These are phyloP conservation scores for Cytidiella melzeri DNA, from an alignment of 768 basidiomycete genomes.

Conservation along the genomic window DNA sequence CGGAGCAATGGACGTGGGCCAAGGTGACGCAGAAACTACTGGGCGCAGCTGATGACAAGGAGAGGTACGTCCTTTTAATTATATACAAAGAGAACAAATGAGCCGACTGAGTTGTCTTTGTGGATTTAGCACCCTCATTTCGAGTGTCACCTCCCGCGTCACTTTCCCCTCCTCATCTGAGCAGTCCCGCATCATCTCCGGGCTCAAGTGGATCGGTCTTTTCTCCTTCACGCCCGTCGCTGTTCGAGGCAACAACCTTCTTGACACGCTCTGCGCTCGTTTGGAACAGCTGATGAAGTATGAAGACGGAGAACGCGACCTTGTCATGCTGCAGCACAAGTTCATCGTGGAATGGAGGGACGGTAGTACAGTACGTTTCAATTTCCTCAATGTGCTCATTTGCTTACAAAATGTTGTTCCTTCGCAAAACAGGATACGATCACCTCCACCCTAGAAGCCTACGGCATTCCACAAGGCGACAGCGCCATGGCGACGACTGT, in stretches of 20 bases:
- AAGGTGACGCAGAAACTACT: conserved; percentile 74
- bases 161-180: conserved; percentile 70
- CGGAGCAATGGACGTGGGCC: conserved; percentile 59
- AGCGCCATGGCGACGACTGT: conserved; percentile 92
- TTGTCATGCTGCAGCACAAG: conserved; percentile 98
- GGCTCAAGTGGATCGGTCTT: conserved; percentile 89
- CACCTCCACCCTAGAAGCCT: conserved; percentile 88
- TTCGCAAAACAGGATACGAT: conserved; percentile 56
- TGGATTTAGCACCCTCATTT: conserved; percentile 67
- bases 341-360: conserved; percentile 89
- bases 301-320: conserved; percentile 83
- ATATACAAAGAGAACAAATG: not conserved
- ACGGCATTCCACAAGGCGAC: conserved; percentile 72
- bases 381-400: no score
- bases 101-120: not conserved
- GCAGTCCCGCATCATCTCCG: conserved; percentile 74
- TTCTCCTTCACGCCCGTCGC: conserved; percentile 66
- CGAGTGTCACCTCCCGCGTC: conserved; percentile 63
- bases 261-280: conserved; percentile 89
- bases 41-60: conserved; percentile 59
- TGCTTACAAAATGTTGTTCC: not conserved
- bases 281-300: conserved; percentile 93
- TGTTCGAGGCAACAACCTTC: conserved; percentile 66
- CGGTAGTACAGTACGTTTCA: conserved; percentile 52
- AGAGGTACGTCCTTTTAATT: conserved; percentile 49